Evolutionary conservation across 2,329 filamentous ascomycete species (phyloP).

Genomic region (Fusarium brachygibbosum): DNA sequence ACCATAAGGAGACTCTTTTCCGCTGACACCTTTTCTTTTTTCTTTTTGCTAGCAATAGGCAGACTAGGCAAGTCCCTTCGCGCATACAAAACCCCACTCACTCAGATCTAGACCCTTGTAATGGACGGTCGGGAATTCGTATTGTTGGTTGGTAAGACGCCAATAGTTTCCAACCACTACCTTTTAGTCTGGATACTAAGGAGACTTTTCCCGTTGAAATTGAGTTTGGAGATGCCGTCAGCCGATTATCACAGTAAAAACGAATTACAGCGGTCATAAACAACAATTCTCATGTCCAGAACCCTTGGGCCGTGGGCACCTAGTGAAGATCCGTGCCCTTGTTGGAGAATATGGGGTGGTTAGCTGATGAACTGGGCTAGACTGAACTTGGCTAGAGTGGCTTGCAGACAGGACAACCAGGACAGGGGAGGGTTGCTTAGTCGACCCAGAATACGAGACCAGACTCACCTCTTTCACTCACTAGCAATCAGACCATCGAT

Average conservation of each 20-base stretch:
- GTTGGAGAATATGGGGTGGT: constrained; percentile 3
- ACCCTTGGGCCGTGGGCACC: neutral
- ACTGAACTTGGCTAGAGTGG: neutral
- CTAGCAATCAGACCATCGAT: constrained; percentile 9
- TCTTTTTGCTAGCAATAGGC: too few species aligned
- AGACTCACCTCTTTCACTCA: neutral
- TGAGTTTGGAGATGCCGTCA: neutral
- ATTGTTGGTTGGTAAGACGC: constrained; percentile 20
- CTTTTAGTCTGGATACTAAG: neutral
- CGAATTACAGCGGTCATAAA: too few species aligned
- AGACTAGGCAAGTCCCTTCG: constrained; percentile 17
- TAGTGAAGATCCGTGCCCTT: constrained; percentile 2
- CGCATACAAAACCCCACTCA: constrained; percentile 14
- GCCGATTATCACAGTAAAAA: too few species aligned
- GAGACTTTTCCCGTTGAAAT: neutral
- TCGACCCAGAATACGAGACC: constrained; percentile 11
- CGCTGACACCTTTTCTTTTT: constrained; percentile 1
- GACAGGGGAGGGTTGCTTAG: constrained; percentile 7
- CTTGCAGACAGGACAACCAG: constrained; percentile 1
- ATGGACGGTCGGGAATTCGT: constrained; percentile 18
- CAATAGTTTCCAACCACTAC: constrained; percentile 4
- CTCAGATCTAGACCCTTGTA: constrained; percentile 24
- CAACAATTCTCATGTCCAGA: too few species aligned
- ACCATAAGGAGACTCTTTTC: constrained; percentile 12
- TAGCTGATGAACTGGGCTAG: neutral